These are phyloP conservation scores for Ciborinia camelliae DNA, from an alignment of 2,329 filamentous ascomycete species.

Conservation along the genomic window DNA sequence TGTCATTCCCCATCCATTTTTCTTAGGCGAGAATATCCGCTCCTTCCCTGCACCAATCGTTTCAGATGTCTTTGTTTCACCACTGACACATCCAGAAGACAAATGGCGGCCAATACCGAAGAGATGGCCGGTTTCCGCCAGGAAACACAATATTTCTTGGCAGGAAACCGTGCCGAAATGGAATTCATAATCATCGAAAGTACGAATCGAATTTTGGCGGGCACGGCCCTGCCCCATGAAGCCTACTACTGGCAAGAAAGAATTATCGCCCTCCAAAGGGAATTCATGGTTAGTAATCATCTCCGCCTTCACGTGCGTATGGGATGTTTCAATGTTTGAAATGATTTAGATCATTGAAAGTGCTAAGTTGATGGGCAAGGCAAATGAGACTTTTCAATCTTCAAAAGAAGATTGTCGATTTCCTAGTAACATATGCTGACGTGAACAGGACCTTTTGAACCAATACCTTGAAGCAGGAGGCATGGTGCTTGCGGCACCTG, in stretches of 20 bases:
- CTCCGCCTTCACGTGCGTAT: neutral
- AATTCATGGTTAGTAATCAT: neutral
- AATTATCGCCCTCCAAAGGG: neutral
- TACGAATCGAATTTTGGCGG: neutral
- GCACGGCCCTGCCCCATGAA: neutral
- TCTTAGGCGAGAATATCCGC: no score
- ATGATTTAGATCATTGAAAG: neutral
- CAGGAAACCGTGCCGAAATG: neutral
- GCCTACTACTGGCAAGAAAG: neutral
- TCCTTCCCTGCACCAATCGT: neutral
- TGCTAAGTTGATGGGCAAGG: neutral
- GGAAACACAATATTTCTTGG: neutral
- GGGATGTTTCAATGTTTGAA: fast-evolving
- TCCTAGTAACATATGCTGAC: neutral
- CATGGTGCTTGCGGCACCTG: neutral
- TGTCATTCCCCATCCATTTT: neutral
- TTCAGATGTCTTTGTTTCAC: neutral
- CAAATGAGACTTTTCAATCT: neutral
- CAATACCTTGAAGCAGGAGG: slow-evolving; percentile 5
- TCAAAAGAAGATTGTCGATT: neutral
- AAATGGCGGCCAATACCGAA: neutral
- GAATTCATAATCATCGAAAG: neutral
- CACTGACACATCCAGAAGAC: neutral
- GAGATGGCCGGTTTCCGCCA: neutral
- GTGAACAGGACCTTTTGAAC: neutral